A percentile compares a stretch with the other conserved stretches of the same genome.
Conservation (phyloP, 1,284 basidiomycete genomes). For the Microbotryomycetes sp. region DNA sequence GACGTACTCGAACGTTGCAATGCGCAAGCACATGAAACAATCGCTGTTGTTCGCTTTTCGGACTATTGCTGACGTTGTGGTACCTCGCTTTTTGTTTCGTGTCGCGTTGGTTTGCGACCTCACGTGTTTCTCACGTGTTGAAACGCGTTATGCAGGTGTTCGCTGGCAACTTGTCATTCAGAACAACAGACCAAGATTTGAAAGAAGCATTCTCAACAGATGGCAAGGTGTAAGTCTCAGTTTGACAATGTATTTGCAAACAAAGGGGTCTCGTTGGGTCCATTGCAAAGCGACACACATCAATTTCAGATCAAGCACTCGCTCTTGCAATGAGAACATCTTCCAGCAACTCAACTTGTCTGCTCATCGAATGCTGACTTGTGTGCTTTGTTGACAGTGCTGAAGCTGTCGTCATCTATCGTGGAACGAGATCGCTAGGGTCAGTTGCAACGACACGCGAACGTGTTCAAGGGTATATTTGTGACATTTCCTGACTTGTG, state of each 20-base stretch:
- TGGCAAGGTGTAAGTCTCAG: constrained; percentile 20
- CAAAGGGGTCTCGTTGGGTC: background rate
- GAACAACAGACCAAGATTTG: constrained; percentile 23
- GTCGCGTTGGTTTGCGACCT: constrained; percentile 1
- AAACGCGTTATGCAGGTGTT: constrained; percentile 20
- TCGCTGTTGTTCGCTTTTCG: background rate
- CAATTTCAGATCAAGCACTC: background rate
- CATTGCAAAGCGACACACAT: background rate
- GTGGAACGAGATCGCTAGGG: constrained; percentile 72
- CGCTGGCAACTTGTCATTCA: constrained; percentile 33
- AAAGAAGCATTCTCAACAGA: constrained; percentile 24
- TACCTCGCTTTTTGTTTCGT: background rate
- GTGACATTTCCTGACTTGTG: background rate
- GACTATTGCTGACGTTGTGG: background rate
- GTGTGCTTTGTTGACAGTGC: constrained; percentile 48
- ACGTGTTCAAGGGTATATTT: background rate
- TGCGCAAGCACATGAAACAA: background rate
- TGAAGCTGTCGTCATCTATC: constrained; percentile 70
- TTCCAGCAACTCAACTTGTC: background rate
- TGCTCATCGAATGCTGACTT: background rate
- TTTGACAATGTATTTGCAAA: background rate
- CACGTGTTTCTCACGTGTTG: background rate
- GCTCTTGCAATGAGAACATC: background rate
- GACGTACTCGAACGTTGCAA: too few species aligned
- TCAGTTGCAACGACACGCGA: constrained; percentile 40